These are phyloP conservation scores for Edaphochlamys debaryana DNA, from an alignment of 139 green algal species.

Conservation along the genomic window DNA sequence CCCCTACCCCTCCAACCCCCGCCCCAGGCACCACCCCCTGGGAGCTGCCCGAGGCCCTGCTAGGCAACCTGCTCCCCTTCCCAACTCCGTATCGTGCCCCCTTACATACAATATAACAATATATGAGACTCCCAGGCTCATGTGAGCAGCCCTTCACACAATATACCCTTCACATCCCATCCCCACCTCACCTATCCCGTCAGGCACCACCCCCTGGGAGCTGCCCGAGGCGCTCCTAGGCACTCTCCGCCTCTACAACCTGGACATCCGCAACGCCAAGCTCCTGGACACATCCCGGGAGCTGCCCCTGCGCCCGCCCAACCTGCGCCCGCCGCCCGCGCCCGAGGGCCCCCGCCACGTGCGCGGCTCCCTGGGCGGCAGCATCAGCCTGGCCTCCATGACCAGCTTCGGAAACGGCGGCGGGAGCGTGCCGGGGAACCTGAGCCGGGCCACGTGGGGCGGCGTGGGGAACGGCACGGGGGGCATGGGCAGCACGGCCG, in stretches of 20 bases:
- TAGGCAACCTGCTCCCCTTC: conserved; percentile 62
- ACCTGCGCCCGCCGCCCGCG: not conserved
- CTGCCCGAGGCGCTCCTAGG: conserved; percentile 71
- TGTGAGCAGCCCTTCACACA: too few species aligned
- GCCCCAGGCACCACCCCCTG: conserved; percentile 52
- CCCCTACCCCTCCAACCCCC: too few species aligned
- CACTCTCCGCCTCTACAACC: conserved; percentile 55
- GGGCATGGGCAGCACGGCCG: too few species aligned
- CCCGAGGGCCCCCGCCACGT: not conserved
- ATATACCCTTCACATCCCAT: not conserved
- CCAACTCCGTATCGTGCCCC: too few species aligned
- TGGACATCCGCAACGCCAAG: conserved; percentile 34
- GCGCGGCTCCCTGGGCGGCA: too few species aligned
- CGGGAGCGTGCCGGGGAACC: too few species aligned
- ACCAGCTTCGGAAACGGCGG: not conserved
- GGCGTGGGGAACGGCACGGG: too few species aligned
- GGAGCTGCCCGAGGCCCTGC: conserved; percentile 70
- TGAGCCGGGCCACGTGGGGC: too few species aligned
- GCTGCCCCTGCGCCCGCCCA: conserved; percentile 36
- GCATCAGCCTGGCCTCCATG: too few species aligned
- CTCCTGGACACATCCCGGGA: conserved; percentile 39
- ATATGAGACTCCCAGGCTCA: too few species aligned
- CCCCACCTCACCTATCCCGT: not conserved
- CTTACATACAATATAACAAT: too few species aligned
- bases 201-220: conserved; percentile 59